phyloP scores from a whole-genome alignment of 768 basidiomycete species.

The Mycena epipterygia region DNA sequence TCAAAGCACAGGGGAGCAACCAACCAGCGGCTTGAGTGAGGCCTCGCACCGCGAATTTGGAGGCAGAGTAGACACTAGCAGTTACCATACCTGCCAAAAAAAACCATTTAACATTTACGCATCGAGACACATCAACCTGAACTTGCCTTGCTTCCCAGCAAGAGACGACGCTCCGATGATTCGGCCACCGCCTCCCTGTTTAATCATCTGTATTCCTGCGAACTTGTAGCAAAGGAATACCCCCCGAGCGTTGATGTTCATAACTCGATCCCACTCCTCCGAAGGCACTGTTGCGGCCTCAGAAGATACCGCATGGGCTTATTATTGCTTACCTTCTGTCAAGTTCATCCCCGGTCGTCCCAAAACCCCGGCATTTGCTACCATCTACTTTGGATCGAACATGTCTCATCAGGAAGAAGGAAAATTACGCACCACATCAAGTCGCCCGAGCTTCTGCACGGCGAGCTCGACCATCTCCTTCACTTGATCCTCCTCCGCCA shows the following conservation, averaged over 20 bases:
- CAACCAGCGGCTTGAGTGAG: constrained; percentile 54
- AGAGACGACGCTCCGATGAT: constrained; percentile 28
- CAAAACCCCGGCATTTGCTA: constrained; percentile 46
- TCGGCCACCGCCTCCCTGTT: constrained; percentile 26
- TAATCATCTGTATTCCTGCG: constrained; percentile 23
- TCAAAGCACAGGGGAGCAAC: neutral
- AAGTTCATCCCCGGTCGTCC: neutral
- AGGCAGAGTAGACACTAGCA: constrained; percentile 47
- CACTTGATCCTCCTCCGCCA: constrained; percentile 41
- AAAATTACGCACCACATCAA: constrained; percentile 47
- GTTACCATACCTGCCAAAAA: neutral
- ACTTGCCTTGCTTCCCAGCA: constrained; percentile 4
- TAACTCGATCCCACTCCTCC: constrained; percentile 22
- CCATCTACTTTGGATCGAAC: constrained; percentile 41
- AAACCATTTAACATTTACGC: neutral
- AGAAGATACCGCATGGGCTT: neutral
- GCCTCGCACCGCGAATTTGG: constrained; percentile 59
- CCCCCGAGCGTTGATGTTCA: constrained; percentile 18
- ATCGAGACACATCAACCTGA: neutral
- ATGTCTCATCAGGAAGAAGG: neutral
- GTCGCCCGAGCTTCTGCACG: constrained; percentile 39
- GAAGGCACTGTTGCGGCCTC: neutral
- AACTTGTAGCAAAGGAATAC: constrained; percentile 25
- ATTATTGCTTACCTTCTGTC: neutral
- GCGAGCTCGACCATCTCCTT: constrained; percentile 39